Evolutionary conservation across 2,329 filamentous ascomycete genomes (phyloP).

Genomic region (Myriosclerotinia duriaeana): DNA sequence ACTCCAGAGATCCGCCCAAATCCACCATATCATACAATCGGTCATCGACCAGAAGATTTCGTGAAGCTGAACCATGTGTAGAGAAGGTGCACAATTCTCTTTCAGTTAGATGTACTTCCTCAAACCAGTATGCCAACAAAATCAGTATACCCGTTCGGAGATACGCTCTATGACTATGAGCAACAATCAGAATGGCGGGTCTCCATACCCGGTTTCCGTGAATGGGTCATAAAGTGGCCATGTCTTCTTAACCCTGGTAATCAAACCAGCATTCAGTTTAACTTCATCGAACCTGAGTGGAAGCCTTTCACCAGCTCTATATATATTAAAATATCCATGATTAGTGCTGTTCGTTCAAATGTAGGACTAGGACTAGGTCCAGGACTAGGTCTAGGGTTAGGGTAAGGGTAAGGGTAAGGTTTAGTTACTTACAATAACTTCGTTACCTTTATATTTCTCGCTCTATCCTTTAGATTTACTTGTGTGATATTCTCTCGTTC

Average conservation of each 20-base stretch:
- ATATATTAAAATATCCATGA: background rate
- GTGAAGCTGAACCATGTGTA: background rate
- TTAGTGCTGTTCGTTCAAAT: background rate
- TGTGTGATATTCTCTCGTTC: slow-evolving; percentile 42
- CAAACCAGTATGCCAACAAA: background rate
- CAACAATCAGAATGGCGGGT: background rate
- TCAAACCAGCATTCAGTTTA: background rate
- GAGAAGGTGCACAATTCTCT: background rate
- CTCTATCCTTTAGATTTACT: slow-evolving; percentile 55
- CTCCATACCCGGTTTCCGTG: background rate
- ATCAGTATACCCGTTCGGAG: background rate
- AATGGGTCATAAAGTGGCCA: slow-evolving; percentile 5
- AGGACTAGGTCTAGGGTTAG: too few relatives aligned
- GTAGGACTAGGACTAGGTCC: too few relatives aligned
- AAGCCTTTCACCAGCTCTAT: background rate
- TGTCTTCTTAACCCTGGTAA: background rate
- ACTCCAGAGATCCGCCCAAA: background rate
- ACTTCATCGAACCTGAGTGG: background rate
- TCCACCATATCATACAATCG: background rate
- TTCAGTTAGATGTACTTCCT: background rate
- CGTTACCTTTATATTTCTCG: slow-evolving; percentile 52
- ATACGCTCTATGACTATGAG: background rate
- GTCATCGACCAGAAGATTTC: background rate
- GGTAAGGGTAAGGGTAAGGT: background rate
- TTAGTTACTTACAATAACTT: slow-evolving; percentile 45